A percentile compares a stretch with the other conserved stretches of the same genome.
phyloP scores from a whole-genome alignment of 345 rosid genomes.

The Zanthoxylum bungeanum region DNA sequence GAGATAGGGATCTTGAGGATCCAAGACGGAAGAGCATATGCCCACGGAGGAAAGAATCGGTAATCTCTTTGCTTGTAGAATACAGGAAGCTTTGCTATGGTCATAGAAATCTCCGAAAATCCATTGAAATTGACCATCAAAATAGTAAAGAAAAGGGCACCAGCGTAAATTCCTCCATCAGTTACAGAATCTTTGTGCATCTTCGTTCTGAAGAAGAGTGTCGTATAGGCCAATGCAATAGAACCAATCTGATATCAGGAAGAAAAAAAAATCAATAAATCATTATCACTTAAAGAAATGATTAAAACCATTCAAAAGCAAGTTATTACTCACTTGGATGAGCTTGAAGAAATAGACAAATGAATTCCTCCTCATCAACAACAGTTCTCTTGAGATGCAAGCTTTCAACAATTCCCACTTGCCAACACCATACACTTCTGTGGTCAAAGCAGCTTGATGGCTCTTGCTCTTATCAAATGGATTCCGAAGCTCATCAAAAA shows the following conservation, averaged over 20 bases:
- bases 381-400: constrained; percentile 44
- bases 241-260: constrained; percentile 31
- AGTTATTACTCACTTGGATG: constrained; percentile 28
- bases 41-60: constrained; percentile 78
- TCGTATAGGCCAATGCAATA: constrained; percentile 41
- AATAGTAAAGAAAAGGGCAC: constrained; percentile 63
- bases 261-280: constrained; percentile 7
- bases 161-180: constrained; percentile 53
- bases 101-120: constrained; percentile 68
- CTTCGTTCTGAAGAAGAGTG: constrained; percentile 60
- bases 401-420: constrained; percentile 53
- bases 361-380: constrained; percentile 64
- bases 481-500: constrained; percentile 37
- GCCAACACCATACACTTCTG: constrained; percentile 42
- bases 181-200: constrained; percentile 37
- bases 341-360: constrained; percentile 52
- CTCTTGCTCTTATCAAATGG: constrained; percentile 48
- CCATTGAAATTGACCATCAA: constrained; percentile 61
- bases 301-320: not conserved
- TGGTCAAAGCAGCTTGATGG: constrained; percentile 61
- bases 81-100: constrained; percentile 76
- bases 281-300: not conserved
- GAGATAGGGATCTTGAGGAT: constrained; percentile 70
- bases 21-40: constrained; percentile 78
- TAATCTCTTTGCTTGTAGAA: constrained; percentile 84